Conservation (phyloP, 2,329 filamentous ascomycete genomes). For the Botrytis pseudocinerea region DNA sequence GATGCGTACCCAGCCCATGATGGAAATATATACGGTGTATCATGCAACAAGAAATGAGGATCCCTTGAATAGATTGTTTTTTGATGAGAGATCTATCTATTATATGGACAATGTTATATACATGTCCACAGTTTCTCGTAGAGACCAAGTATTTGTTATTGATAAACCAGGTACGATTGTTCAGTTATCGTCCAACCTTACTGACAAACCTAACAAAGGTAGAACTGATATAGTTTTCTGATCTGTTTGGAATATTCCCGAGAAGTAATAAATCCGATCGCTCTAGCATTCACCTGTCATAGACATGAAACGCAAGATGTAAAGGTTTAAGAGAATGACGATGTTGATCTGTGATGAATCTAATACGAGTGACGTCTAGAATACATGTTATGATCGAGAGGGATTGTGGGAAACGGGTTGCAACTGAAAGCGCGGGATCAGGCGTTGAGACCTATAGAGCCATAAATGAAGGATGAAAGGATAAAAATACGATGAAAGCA, state of each 20-base stretch:
- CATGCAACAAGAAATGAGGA: not conserved
- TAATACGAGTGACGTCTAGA: not conserved
- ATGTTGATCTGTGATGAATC: not conserved
- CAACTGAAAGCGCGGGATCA: slow-evolving; percentile 4
- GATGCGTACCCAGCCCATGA: slow-evolving; percentile 39
- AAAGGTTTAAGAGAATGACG: not conserved
- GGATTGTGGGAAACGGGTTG: slow-evolving; percentile 6
- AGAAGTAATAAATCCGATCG: not conserved
- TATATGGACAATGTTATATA: slow-evolving; percentile 15
- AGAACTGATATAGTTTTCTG: not conserved
- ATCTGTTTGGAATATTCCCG: not conserved
- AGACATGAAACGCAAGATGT: slow-evolving; percentile 20
- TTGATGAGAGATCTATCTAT: slow-evolving; percentile 1
- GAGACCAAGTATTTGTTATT: not conserved
- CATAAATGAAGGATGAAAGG: slow-evolving; percentile 1
- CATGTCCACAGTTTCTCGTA: not conserved
- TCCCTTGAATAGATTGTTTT: not conserved
- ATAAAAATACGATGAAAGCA: slow-evolving; percentile 50
- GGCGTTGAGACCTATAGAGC: not conserved
- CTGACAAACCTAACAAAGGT: slow-evolving; percentile 61
- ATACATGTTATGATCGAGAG: not conserved
- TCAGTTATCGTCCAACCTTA: slow-evolving; percentile 20
- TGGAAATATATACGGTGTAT: slow-evolving; percentile 3
- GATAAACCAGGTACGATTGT: slow-evolving; percentile 9
- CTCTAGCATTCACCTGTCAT: slow-evolving; percentile 1